These are phyloP conservation scores for Aureobasidium subglaciale DNA, from an alignment of 2,329 filamentous ascomycete genomes.

Conservation along the genomic window DNA sequence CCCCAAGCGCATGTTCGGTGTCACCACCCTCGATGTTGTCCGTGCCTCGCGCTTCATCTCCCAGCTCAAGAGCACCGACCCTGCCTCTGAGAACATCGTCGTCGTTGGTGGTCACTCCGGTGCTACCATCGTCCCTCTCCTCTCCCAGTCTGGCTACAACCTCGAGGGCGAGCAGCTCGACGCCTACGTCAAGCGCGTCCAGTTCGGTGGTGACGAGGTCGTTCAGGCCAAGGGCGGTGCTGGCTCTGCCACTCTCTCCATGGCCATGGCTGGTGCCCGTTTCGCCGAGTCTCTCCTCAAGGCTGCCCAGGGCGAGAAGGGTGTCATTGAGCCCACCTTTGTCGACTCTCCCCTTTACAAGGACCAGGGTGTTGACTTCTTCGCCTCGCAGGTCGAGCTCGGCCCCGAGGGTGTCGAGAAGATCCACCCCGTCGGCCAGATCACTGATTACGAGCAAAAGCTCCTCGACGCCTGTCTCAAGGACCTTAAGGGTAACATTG, in stretches of 20 bases:
- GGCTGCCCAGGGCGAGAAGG: constrained; percentile 87
- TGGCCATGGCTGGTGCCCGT: constrained; percentile 88
- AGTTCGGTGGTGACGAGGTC: constrained; percentile 98
- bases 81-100: constrained; percentile 86
- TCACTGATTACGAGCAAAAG: constrained; percentile 81
- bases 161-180: constrained; percentile 69
- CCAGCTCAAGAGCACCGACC: constrained; percentile 85
- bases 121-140: constrained; percentile 95
- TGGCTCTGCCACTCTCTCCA: constrained; percentile 93
- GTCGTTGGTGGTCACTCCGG: constrained; percentile 96
- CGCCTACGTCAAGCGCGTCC: constrained; percentile 83
- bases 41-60: constrained; percentile 97
- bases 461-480: constrained; percentile 77
- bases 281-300: constrained; percentile 89
- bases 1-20: constrained; percentile 97
- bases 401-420: constrained; percentile 94
- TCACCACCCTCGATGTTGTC: constrained; percentile 98
- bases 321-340: constrained; percentile 91
- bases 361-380: constrained; percentile 96
- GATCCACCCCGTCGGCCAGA: constrained; percentile 78
- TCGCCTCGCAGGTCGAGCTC: constrained; percentile 90
- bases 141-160: constrained; percentile 87
- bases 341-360: constrained; percentile 97
- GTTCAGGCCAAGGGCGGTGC: constrained; percentile 98
- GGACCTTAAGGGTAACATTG: constrained; percentile 89